Base-by-base conservation (phyloP, 768 basidiomycete genomes). In the Psilocybe sp. region DNA sequence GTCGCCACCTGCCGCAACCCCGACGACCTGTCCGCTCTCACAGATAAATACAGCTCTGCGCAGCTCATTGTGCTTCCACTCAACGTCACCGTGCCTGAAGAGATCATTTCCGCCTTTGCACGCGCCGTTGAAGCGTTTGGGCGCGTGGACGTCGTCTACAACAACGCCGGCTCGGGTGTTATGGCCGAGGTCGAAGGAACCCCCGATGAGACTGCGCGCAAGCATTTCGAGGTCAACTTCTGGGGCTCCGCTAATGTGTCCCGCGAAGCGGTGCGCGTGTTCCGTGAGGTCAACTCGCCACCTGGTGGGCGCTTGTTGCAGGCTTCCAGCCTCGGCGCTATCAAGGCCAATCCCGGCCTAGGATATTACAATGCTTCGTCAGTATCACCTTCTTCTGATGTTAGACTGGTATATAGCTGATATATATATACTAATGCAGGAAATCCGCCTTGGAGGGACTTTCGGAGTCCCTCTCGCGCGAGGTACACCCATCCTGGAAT, bases 101-200 rank as follows among this genome's bases (percentile, higher is more conserved):
- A 33, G 10, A 15, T 48, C 34, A 41, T 44, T 8, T 33, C 38
- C 10, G 36, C 37, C 5, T 46, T 44, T 7, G 34, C 50, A 20
- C 19, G 41, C 20, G 50, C 44, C 5, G 16, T 46, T 13, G 38
- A 40, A 9, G 31, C 38, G 12, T 51, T 46, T 18, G 44, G 45
- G 4, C 43, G 39, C 16, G 38, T 51, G 9, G 50, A 51, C 28
- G 50, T 51, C 18, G 50, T 51, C 28, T 32, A 46, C 14, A 51
- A 51, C 39, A 51, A 51, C 28, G 50, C 50, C 16, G 50, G 50
- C 9, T 43, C 20, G 13, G 41, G 18, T 14, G 14, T 20, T 20
- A 19, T 43, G 5, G 41, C 18, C 5, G 41, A 43, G 13, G 23
- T 43, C n/a, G 41, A 43, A 31, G 41, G 41, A 7, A 43, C 41